Base-by-base conservation (phyloP, 805 yeast genomes). In the Maudiozyma pseudohumilis region DNA sequence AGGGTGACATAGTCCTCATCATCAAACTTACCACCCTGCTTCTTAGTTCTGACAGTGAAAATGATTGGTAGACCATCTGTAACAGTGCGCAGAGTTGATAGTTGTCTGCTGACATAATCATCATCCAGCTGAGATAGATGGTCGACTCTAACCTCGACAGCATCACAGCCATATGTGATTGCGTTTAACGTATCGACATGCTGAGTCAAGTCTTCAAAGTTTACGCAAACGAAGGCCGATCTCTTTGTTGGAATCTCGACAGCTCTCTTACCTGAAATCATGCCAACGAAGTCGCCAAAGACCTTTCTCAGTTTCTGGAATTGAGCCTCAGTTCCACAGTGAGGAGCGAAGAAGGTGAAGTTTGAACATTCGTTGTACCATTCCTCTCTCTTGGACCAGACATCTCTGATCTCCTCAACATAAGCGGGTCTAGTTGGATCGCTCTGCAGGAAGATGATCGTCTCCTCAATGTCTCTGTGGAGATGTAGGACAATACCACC, bases 371-470 rank as follows among this genome's bases (percentile, higher is more conserved):
- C 84, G 24, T 70, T 67, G 63, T 87, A 92, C 79, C 83, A 80
- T 6, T 61, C 53, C 59, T 83, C 80, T 60, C 99, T 75, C 55
- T 87, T 75, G 26, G 64, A 53, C 94, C 96, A 92, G 22, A 92
- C 96, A 21, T 73, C 75, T 46, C 69, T 68, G 49, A 87, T 78
- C 51, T 87, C 96, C 48, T 77, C 84, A 10, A 70, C 69, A 50
- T 79, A 88, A 1, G 95, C 83, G 12, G 99, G 99, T 55, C 99
- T 73, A 0, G 87, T 69, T 34, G 82, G 75, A 60, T 92, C 99
- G 40, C 66, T 61, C 38, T 77, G 70, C 46, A 92, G 70, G 59
- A 84, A 86, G 8, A 69, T 66, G 28, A 87, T 75, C 22, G 94
- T 85, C 47, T 84, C 81, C 40, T 76, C 78, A 43, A 89, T 72